Evolutionary conservation across 2,329 filamentous ascomycete genomes (phyloP), one percentile per base, ranked within the genome.

Genomic region (Rhinocladiella similis): DNA sequence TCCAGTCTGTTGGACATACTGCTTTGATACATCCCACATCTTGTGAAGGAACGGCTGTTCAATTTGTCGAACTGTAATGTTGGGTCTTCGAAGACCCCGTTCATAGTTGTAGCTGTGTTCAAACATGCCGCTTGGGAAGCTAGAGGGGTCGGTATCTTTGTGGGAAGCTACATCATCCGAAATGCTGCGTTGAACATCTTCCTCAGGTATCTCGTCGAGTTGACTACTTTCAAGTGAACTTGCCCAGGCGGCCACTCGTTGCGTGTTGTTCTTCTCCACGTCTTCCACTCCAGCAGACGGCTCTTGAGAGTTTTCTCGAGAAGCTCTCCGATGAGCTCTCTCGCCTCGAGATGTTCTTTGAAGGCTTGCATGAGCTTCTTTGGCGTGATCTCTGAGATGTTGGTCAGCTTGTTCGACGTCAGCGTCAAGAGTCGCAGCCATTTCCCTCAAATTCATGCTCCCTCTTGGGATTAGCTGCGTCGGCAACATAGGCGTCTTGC

Each of bases 391-490:
- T 36, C 62, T 64, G 36, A 61, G 59, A 46, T 61, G 46, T 18
- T 53, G 41, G 43, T 66, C 61, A 36, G 63, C 61, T 47, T 65
- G 64, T 18, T 68, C 61, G 5, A 67, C 65, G 46, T 68, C 67
- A 39, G 65, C 65, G 50, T 74, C 69, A 13, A 75, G 69, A 13
- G 59, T 66, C 29, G 66, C 62, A 12, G 69, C 72, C 54, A 75
- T 68, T 42, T 72, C 66, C 2, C 39, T 47, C 13, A 71, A 54
- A 39, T 66, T 66, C 62, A 70, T 68, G 4, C 63, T 62, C 13
- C 68, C 66, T 35, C 69, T 63, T 3, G 67, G 59, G n/a, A 65
- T 57, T 22, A 74, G 63, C 60, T 68, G 67, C 45, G 67, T 66
- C 9, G 73, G 73, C 18, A 75, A 62, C 20, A 67, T 63, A 14